A percentile compares a stretch with the other conserved stretches of the same genome.
Evolutionary conservation across 1,284 basidiomycete species (phyloP).

Genomic region (Ustilago nuda): DNA sequence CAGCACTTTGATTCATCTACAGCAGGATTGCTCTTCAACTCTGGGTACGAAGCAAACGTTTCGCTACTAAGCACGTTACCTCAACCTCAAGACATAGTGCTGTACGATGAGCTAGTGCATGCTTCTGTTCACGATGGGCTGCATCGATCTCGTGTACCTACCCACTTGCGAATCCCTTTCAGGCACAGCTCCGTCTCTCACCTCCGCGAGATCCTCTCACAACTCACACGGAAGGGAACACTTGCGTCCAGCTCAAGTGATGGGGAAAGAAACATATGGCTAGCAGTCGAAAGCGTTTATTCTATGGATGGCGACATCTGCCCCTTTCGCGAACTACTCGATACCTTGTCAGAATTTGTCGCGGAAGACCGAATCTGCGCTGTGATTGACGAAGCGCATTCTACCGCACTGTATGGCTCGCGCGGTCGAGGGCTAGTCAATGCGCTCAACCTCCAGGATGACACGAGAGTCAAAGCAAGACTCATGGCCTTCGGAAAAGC

Average conservation of each 20-base stretch:
- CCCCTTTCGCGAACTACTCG: conserved; percentile 78
- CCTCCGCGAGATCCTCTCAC: conserved; percentile 20
- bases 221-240: conserved; percentile 8
- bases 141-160: conserved; percentile 75
- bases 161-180: conserved; percentile 31
- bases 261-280: conserved; percentile 55
- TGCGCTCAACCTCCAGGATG: conserved; percentile 32
- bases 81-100: conserved; percentile 80
- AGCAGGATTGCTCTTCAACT: conserved; percentile 86
- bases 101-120: conserved; percentile 90
- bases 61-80: conserved; percentile 87
- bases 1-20: conserved; percentile 66
- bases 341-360: conserved; percentile 75
- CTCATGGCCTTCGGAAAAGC: conserved; percentile 67
- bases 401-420: conserved; percentile 79
- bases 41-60: conserved; percentile 93
- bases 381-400: conserved; percentile 82
- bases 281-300: conserved; percentile 90
- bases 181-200: conserved; percentile 34
- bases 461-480: conserved; percentile 43
- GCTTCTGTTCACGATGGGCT: conserved; percentile 93
- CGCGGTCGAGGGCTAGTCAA: conserved; percentile 53
- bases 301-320: conserved; percentile 95
- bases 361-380: conserved; percentile 69
- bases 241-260: conserved; percentile 11